phyloP scores from a whole-genome alignment of 495 filamentous ascomycete genomes.

The Paragyromitra xinjiangensis region DNA sequence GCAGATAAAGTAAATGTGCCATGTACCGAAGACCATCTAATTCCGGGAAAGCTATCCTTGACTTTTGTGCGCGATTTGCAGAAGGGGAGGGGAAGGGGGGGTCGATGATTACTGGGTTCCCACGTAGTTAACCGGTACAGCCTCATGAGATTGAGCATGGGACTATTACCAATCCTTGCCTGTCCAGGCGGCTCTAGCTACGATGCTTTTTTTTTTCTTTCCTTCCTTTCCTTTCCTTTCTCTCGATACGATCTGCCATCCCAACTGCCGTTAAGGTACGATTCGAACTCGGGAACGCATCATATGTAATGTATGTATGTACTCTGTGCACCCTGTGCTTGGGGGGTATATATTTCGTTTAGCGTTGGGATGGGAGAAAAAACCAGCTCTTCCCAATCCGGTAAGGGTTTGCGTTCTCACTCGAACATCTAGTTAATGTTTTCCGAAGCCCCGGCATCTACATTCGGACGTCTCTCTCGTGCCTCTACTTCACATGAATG shows the following conservation, averaged over 20 bases:
- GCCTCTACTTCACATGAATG: constrained; percentile 2
- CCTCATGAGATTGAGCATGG: constrained; percentile 42
- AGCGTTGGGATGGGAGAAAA: constrained; percentile 37
- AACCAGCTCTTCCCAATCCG: neutral
- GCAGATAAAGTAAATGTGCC: constrained; percentile 52
- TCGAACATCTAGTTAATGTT: constrained; percentile 4
- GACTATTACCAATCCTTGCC: constrained; percentile 51
- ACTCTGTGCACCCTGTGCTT: constrained; percentile 22
- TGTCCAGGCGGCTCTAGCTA: constrained; percentile 48
- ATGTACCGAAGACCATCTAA: constrained; percentile 51
- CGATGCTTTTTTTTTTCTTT: constrained; percentile 27
- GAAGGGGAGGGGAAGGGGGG: constrained; percentile 21
- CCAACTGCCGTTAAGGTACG: constrained; percentile 46
- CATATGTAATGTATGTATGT: constrained; percentile 21
- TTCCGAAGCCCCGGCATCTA: constrained; percentile 36
- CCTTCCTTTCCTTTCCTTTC: neutral
- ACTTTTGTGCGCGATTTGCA: constrained; percentile 49
- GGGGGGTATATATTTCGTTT: constrained; percentile 3
- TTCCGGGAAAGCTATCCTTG: constrained; percentile 53
- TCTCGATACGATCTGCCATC: constrained; percentile 47
- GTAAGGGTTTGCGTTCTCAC: constrained; percentile 26
- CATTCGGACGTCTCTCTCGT: constrained; percentile 3
- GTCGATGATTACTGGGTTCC: constrained; percentile 40
- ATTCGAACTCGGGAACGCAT: constrained; percentile 28
- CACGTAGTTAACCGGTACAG: constrained; percentile 47